Conservation (phyloP, 2,329 filamentous ascomycete genomes). For the Apiospora arundinis region DNA sequence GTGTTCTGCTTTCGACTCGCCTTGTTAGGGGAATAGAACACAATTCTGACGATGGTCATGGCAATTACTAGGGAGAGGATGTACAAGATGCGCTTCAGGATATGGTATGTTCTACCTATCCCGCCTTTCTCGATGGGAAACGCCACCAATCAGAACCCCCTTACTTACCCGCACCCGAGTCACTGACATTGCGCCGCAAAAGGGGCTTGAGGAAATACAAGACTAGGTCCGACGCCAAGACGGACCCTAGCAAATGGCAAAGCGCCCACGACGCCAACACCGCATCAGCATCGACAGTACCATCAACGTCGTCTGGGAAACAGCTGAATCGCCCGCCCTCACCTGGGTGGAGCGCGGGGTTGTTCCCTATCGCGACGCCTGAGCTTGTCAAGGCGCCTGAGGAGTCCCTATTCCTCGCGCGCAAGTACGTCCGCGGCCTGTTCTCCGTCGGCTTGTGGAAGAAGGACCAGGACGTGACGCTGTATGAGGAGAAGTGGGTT, state of each 20-base stretch:
- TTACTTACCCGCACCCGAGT: constrained; percentile 42
- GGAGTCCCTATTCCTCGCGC: constrained; percentile 7
- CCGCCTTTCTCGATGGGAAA: not conserved
- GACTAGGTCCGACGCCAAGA: constrained; percentile 18
- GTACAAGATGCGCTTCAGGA: constrained; percentile 19
- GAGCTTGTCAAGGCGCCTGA: constrained; percentile 11
- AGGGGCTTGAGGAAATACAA: constrained; percentile 30
- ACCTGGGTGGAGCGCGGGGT: not conserved
- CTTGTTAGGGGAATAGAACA: no score
- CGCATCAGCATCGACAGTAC: not conserved
- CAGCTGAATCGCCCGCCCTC: constrained; percentile 6
- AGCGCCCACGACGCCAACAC: not conserved
- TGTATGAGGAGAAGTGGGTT: constrained; percentile 3
- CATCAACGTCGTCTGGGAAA: not conserved
- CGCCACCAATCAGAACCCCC: not conserved
- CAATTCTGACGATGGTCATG: not conserved
- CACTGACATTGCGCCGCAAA: constrained; percentile 47
- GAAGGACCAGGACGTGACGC: constrained; percentile 9
- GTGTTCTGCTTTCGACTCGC: no score
- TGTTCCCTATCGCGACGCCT: constrained; percentile 14
- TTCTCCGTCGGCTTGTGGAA: constrained; percentile 16
- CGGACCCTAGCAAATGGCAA: constrained; percentile 9
- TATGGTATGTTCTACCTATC: not conserved
- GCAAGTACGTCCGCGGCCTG: constrained; percentile 18
- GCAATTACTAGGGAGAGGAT: constrained; percentile 8